Percentiles rank a stretch among this genome's conserved stretches.
Conservation (phyloP, 306 rosid genomes). For the Dryas alaskensis region DNA sequence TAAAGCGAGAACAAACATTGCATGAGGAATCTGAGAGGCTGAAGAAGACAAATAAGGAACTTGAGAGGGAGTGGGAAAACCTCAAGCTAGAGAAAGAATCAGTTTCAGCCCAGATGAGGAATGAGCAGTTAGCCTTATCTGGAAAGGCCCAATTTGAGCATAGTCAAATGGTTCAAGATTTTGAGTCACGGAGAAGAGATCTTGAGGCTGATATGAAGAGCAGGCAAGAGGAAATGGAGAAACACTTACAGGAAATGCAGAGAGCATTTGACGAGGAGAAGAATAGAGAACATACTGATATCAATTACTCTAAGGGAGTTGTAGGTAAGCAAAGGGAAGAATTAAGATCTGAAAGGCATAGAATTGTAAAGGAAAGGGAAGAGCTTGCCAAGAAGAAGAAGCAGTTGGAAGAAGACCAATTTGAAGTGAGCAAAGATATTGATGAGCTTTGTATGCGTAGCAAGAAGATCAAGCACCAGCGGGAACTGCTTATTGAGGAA, state of each 20-base stretch:
- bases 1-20: slow-evolving; percentile 57
- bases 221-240: slow-evolving; percentile 55
- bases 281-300: slow-evolving; percentile 54
- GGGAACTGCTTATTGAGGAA: slow-evolving; percentile 64
- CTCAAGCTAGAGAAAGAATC: slow-evolving; percentile 74
- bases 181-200: slow-evolving; percentile 57
- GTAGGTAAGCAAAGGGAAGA: slow-evolving; percentile 64
- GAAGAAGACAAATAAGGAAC: slow-evolving; percentile 68
- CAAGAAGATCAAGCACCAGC: slow-evolving; percentile 70
- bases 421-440: slow-evolving; percentile 69
- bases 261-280: slow-evolving; percentile 64
- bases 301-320: slow-evolving; percentile 50
- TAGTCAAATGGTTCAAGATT: slow-evolving; percentile 52
- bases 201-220: slow-evolving; percentile 61
- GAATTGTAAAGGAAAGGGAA: slow-evolving; percentile 53
- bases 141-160: slow-evolving; percentile 55
- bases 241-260: slow-evolving; percentile 49
- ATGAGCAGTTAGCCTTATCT: slow-evolving; percentile 53
- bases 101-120: slow-evolving; percentile 51
- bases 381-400: slow-evolving; percentile 57
- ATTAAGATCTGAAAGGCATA: slow-evolving; percentile 47
- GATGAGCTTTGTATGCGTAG: slow-evolving; percentile 67
- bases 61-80: slow-evolving; percentile 67
- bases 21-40: slow-evolving; percentile 67
- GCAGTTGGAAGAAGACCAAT: slow-evolving; percentile 52